phyloP scores from a whole-genome alignment of 352 stramenopile genomes.

The Phytophthora sp. region DNA sequence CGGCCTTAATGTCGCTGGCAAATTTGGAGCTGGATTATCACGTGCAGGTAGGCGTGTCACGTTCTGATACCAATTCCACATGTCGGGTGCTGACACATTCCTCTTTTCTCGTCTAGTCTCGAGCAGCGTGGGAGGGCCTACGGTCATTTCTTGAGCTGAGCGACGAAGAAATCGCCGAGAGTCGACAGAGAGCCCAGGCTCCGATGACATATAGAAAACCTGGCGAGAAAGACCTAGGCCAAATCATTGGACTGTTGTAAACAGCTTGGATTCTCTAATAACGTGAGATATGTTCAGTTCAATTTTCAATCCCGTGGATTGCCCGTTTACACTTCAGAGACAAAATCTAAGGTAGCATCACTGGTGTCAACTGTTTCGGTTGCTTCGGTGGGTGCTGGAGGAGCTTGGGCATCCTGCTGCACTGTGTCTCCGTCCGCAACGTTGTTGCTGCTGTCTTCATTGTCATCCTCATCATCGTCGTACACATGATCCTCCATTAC shows the following conservation, averaged over 20 bases:
- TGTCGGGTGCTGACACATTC: conserved; percentile 8
- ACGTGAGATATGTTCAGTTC: conserved; percentile 21
- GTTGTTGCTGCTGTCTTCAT: conserved; percentile 32
- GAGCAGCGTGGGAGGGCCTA: conserved; percentile 74
- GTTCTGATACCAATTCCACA: background rate
- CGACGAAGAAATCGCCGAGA: conserved; percentile 64
- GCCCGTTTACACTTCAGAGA: conserved; percentile 31
- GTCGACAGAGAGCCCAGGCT: conserved; percentile 49
- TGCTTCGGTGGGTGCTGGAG: background rate
- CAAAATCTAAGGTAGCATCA: conserved; percentile 23
- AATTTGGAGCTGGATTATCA: conserved; percentile 87
- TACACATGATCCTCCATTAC: conserved; percentile 57
- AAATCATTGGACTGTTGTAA: conserved; percentile 80
- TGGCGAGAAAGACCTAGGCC: conserved; percentile 66
- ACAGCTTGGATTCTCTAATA: conserved; percentile 5
- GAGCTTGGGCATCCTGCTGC: conserved; percentile 15
- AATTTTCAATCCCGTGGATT: conserved; percentile 1
- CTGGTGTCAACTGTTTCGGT: background rate
- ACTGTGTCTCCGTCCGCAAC: conserved; percentile 6
- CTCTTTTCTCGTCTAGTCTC: conserved; percentile 50
- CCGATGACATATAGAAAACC: conserved; percentile 71
- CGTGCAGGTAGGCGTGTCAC: conserved; percentile 55
- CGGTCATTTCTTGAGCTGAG: conserved; percentile 67
- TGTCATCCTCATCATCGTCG: conserved; percentile 72
- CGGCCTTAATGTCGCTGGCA: conserved; percentile 73